Evolutionary conservation across 495 filamentous ascomycete species (phyloP).

Genomic region (Chaetomidium leptoderma): DNA sequence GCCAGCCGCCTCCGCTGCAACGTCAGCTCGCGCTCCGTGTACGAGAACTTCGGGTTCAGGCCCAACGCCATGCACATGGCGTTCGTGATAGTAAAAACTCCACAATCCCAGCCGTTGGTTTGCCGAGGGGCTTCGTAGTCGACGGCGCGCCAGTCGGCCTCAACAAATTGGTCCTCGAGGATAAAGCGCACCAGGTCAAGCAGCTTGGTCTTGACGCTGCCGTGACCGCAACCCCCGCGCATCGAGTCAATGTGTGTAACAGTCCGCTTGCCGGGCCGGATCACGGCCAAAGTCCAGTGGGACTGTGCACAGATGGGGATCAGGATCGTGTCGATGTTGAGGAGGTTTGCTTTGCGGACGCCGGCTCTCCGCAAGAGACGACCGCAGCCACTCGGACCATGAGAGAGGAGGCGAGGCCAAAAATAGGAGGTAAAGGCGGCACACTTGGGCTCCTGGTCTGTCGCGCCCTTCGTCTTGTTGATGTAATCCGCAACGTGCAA

Average conservation of each 20-base stretch:
- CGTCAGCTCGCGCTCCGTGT: conserved; percentile 53
- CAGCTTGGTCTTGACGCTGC: conserved; percentile 19
- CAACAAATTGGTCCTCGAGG: conserved; percentile 53
- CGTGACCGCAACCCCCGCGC: conserved; percentile 29
- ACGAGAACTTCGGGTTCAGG: conserved; percentile 54
- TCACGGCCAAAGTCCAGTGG: conserved; percentile 66
- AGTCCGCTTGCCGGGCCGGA: conserved; percentile 57
- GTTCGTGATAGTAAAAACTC: conserved; percentile 72
- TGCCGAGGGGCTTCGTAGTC: conserved; percentile 52
- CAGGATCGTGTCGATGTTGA: conserved; percentile 43
- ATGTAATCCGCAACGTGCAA: conserved; percentile 56
- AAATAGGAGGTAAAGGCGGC: conserved; percentile 71
- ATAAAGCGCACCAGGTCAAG: conserved; percentile 54
- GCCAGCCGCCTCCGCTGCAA: conserved; percentile 61
- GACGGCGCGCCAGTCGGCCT: conserved; percentile 58
- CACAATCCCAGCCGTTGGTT: conserved; percentile 72
- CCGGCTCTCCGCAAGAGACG: conserved; percentile 33
- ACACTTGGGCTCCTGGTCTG: conserved; percentile 54
- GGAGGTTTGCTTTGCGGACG: conserved; percentile 38
- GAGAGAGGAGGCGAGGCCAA: conserved; percentile 53
- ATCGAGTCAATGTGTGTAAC: conserved; percentile 78
- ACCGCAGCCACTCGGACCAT: conserved; percentile 40
- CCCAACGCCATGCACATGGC: conserved; percentile 65
- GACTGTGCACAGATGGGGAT: conserved; percentile 41
- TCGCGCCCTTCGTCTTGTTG: conserved; percentile 47